Evolutionary conservation across 495 filamentous ascomycete species (phyloP), one percentile per base, ranked within the genome.

Genomic region (Talaromyces adpressus): DNA sequence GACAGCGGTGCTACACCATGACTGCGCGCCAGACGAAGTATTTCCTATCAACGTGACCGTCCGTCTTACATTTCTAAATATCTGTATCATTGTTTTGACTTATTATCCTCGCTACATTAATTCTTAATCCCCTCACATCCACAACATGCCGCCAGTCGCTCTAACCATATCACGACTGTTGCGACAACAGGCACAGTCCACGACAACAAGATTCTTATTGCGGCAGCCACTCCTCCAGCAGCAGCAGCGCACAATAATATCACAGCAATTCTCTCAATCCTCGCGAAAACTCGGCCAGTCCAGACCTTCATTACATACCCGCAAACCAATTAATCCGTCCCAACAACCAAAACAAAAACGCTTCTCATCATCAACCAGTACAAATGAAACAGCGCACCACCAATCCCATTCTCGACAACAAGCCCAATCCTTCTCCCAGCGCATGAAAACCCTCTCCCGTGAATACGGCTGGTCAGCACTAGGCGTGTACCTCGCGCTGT

Each of bases 401-500:
- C 49, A 53, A 22, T 56, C 52, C 14, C 27, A 30, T 30, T 30
- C 29, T 30, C 29, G 7, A 30, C 29, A 58, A 53, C 39, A 29
- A 12, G 36, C 68, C 3, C 67, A 68, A 47, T 59, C 67, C 2
- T 71, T 96, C 6, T 85, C 89, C 0, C 83, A 81, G 62, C 82
- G 90, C 9, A 72, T 98, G 63, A 89, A 84, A 70, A 90, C 90
- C 67, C 81, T 98, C n/a, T 91, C 89, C 0, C 84, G 88, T 49
- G 95, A 97, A 75, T 99, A 99, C 72, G 94, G 94, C 45, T 97
- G 92, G 90, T 83, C 90, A 9, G 92, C 93, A 2, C 72, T 96
- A n/a, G 92, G 93, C 7, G 89, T 99, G 2, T 99, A 99, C 75
- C 73, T 96, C 8, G 75, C 75, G 0, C 77, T 99, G 41, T 91